phyloP scores from a whole-genome alignment of 2,329 filamentous ascomycete genomes.

The Madurella fahalii region DNA sequence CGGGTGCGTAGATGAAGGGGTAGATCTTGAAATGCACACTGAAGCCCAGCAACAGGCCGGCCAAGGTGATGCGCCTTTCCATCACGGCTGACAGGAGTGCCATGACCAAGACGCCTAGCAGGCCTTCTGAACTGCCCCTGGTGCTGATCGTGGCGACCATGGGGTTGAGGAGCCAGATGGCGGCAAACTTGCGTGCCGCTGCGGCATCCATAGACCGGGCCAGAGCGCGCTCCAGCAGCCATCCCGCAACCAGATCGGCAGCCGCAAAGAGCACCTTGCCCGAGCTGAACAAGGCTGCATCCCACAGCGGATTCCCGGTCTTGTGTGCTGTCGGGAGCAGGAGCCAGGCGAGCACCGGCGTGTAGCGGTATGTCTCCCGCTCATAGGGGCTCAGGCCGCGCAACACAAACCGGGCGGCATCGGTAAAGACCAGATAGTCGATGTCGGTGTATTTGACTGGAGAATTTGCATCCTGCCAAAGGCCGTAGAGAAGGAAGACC shows the following conservation, averaged over 20 bases:
- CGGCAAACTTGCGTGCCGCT: slow-evolving; percentile 69
- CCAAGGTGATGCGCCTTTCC: slow-evolving; percentile 55
- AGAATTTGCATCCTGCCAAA: slow-evolving; percentile 87
- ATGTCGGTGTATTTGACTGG: slow-evolving; percentile 98
- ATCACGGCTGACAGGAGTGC: slow-evolving; percentile 79
- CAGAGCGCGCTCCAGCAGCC: slow-evolving; percentile 57
- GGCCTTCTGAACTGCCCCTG: slow-evolving; percentile 85
- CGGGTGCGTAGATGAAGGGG: slow-evolving; percentile 88
- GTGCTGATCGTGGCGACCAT: slow-evolving; percentile 99
- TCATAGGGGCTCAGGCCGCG: slow-evolving; percentile 72
- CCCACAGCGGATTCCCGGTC: slow-evolving; percentile 30
- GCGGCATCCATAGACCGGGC: slow-evolving; percentile 42
- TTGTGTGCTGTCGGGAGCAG: slow-evolving; percentile 69
- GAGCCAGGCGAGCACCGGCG: slow-evolving; percentile 87
- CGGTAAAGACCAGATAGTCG: slow-evolving; percentile 97
- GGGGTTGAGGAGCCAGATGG: slow-evolving; percentile 91
- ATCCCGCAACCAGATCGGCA: slow-evolving; percentile 81
- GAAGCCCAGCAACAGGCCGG: slow-evolving; percentile 73
- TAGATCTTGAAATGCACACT: slow-evolving; percentile 98
- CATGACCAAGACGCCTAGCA: slow-evolving; percentile 80
- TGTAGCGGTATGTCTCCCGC: slow-evolving; percentile 95
- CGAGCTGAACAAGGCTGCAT: slow-evolving; percentile 64
- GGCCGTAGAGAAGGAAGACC: slow-evolving; percentile 76
- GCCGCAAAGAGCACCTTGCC: slow-evolving; percentile 84
- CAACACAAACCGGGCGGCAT: slow-evolving; percentile 75